Base-by-base conservation (phyloP, 2,329 filamentous ascomycete genomes). In the Trichocomaceae sp. region DNA sequence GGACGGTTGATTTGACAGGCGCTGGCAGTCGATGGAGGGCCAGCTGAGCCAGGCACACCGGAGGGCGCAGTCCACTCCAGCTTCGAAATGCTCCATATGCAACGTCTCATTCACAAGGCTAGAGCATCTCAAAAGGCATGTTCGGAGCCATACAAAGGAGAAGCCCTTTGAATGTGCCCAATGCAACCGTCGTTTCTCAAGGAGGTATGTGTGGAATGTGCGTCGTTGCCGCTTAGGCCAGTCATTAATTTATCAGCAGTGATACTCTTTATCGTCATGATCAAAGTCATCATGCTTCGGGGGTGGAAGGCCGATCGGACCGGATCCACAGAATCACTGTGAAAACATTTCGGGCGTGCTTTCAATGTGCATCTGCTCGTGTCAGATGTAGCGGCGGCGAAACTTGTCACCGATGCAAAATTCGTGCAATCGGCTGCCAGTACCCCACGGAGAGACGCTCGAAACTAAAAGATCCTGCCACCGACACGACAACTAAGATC, bases 271-370 rank as follows among this genome's bases (percentile, higher is more conserved):
- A 72, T 59, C 69, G 69, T 26, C 71, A 74, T 57, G 68, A 69
- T 45, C 54, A 71, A 45, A 73, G 69, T 51, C 71, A 73, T 47
- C 69, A 69, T 63, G 66, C 66, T 19, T 60, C 65, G n/a, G 20
- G 70, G 63, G n/a, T 62, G 57, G 4, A 66, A 67, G 17, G 54
- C 15, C 37, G 45, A 29, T 66, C 66, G 46, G 66, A 70, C 46
- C 66, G 66, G 7, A 62, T 68, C 5, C 71, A 74, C 52, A 65
- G 71, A 2, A 73, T 74, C 51, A 74, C 70, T 1, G 66, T 72
- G 51, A 72, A 72, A 51, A 73, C 71, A 2, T 74, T 74, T 50
- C 64, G 71, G 39, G 71, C 71, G 3, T 74, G 71, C 50, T 71
- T 63, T 52, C 66, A 68, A 54, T 74, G 71, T 48, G 71, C 71